Conservation (phyloP, 2,329 filamentous ascomycete genomes). For the Penicillium sp. region DNA sequence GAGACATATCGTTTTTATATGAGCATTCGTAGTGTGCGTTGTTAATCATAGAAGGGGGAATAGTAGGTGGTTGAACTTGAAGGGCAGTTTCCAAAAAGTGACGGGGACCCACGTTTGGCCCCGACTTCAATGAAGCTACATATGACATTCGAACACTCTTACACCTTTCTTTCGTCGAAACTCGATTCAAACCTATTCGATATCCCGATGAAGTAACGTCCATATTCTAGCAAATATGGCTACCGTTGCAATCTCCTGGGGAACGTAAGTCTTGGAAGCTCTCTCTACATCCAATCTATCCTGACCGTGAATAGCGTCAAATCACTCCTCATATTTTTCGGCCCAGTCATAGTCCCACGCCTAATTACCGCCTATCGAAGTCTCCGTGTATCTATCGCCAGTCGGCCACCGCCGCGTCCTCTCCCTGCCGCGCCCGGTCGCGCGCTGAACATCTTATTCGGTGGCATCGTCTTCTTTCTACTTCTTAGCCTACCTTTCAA, state of each 20-base stretch:
- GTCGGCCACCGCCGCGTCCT: constrained; percentile 38
- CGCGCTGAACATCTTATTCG: constrained; percentile 52
- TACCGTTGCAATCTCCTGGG: constrained; percentile 30
- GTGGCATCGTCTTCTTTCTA: constrained; percentile 54
- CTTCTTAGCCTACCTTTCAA: constrained; percentile 67
- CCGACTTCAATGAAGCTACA: constrained; percentile 2
- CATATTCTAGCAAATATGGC: constrained; percentile 23
- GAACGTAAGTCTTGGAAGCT: constrained; percentile 28
- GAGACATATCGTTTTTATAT: not conserved
- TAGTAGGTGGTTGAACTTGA: not conserved
- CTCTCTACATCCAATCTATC: not conserved
- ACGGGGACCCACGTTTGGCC: constrained; percentile 5
- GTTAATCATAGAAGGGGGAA: not conserved
- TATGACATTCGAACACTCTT: not conserved
- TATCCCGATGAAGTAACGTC: not conserved
- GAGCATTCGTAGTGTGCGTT: not conserved
- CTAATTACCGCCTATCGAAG: constrained; percentile 39
- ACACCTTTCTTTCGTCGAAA: not conserved
- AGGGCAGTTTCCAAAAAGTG: not conserved
- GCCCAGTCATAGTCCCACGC: constrained; percentile 42
- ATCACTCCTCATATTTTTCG: constrained; percentile 45
- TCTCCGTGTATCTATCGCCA: constrained; percentile 33
- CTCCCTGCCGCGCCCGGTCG: constrained; percentile 36
- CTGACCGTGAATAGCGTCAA: constrained; percentile 36
- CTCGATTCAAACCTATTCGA: not conserved